These are phyloP conservation scores for Cephaloascus fragrans DNA, from an alignment of 805 yeast species.

Conservation along the genomic window DNA sequence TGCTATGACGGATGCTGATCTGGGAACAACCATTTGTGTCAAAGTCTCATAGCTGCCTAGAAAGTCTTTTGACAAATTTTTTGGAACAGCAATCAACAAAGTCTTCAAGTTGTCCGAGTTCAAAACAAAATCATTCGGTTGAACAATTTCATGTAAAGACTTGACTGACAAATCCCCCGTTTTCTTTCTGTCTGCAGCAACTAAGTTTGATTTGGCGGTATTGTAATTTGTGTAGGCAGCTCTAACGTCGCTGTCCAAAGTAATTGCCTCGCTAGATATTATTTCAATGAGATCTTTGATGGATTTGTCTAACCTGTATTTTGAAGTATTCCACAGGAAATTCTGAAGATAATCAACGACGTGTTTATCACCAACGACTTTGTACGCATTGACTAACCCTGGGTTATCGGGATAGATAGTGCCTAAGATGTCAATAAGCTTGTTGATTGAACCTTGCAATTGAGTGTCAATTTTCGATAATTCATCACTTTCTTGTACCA, in stretches of 20 bases:
- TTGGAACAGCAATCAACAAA: constrained; percentile 83
- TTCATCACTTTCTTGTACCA: constrained; percentile 88
- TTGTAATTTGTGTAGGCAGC: constrained; percentile 66
- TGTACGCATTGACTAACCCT: constrained; percentile 13
- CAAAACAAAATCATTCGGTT: constrained; percentile 72
- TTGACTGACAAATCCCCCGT: constrained; percentile 89
- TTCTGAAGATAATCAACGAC: constrained; percentile 60
- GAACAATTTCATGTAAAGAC: constrained; percentile 83
- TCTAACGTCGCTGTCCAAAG: constrained; percentile 79
- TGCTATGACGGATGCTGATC: constrained; percentile 65
- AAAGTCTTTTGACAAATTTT: constrained; percentile 48
- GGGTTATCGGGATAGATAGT: constrained; percentile 28
- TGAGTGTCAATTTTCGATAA: constrained; percentile 75
- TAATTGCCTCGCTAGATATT: constrained; percentile 68
- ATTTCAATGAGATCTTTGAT: constrained; percentile 63
- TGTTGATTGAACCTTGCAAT: constrained; percentile 55
- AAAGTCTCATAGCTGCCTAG: constrained; percentile 65
- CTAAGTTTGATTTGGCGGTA: constrained; percentile 72
- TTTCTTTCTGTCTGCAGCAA: constrained; percentile 86
- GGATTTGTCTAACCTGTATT: constrained; percentile 78
- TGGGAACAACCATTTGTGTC: constrained; percentile 79
- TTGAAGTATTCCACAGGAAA: constrained; percentile 83
- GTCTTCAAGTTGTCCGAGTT: constrained; percentile 83
- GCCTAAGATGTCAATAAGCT: constrained; percentile 66
- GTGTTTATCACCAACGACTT: constrained; percentile 30